Base-by-base conservation (phyloP, 345 rosid genomes). In the Cardamine occulta region DNA sequence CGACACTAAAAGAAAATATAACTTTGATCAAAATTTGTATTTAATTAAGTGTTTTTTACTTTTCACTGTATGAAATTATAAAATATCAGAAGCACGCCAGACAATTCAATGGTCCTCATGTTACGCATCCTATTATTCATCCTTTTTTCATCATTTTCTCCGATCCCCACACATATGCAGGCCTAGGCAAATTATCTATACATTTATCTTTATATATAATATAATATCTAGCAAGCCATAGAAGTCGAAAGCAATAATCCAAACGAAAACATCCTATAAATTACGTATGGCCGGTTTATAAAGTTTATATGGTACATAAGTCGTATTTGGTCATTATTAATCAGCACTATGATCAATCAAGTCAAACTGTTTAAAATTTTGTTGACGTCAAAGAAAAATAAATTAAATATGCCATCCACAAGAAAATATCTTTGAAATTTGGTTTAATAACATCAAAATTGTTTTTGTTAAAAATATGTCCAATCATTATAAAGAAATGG, bases 21-120 rank as follows among this genome's bases (percentile, higher is more conserved):
- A 72, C 77, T 78, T 72, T 78, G 72, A 58, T 72, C 23, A 66
- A 71, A 40, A 10, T 48, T 58, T 65, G 55, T 48, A 64, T 64
- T 55, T 53, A 31, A 68, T 52, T n/a, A n/a, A n/a, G n/a, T n/a
- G n/a, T 71, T 42, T 58, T 63, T 72, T 48, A 58, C 51, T 60
- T 66, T 72, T 42, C 32, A 60, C 58, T 39, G 35, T 66, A 7
- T 59, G 42, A 72, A 31, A 66, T 14, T 42, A 60, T 60, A 72
- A 66, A 58, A 59, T 39, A 78, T 65, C 14, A 53, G 28, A n/a
- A 59, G 81, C 81, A 78, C 81, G 81, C 81, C 81, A 55, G 81
- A 78, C 81, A 72, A 55, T 66, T 52, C 58, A 51, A 66, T 72
- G 77, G 77, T 78, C 70, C 73, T 78, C 73, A 72, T 72, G 73